Evolutionary conservation across 331 rosid species (phyloP), one percentile per base, ranked within the genome.

Genomic region (Quercus tomentella): DNA sequence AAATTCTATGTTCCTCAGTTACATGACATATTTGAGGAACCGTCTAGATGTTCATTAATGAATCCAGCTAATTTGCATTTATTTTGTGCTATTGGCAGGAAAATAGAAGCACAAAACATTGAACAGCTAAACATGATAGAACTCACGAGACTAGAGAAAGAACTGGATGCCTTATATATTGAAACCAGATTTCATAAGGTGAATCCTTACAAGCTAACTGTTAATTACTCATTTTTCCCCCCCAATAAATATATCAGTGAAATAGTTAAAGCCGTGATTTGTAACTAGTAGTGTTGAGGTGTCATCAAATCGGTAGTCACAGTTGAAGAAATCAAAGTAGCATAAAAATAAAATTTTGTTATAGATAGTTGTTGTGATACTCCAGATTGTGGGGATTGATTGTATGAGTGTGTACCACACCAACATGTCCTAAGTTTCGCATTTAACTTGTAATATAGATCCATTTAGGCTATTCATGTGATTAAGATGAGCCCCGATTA

Each of bases 131-230:
- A 81, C 72, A 37, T 81, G 17, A 10, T 37, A 11, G 84, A 81
- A 67, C 84, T 81, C 23, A 61, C 37, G 35, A 49, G 31, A 14
- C 77, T 81, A 17, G 84, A 81, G 77, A 76, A 18, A 35, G 76
- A 75, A 70, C 63, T 81, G 67, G 84, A 76, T 58, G 72, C 56
- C n/a, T 4, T 33, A 33, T 20, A 70, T 17, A 49, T 80, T 33
- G 77, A 76, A 49, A 23, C 67, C n/a, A 81, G 80, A 81, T 81
- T 6, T 9, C 51, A 55, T 70, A 81, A 81, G 84, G 84, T 80
- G 6, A 10, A 9, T 45, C 16, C 25, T 49, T 57, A 30, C 41
- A 56, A 69, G n/a, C 52, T 67, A 2, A 1, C 8, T 35, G 25
- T 5, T 58, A 22, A 9, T 22, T 22, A 3, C 5, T 35, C 1